phyloP scores from a whole-genome alignment of 2,329 filamentous ascomycete genomes.

The Chaetomiaceae sp. region DNA sequence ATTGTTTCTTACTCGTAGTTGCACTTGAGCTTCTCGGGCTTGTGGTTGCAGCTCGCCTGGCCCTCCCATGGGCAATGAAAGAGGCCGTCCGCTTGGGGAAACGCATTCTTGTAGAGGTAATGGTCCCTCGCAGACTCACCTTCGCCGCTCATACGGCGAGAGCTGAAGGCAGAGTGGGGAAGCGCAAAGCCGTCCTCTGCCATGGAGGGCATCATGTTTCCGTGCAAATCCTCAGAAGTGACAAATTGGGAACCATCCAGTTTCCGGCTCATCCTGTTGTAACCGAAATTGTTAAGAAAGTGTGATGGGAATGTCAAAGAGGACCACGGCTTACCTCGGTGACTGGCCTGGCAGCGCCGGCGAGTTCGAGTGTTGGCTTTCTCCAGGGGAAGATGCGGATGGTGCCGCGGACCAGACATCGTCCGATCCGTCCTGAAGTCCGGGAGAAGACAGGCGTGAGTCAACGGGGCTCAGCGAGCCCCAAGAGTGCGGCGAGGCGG shows the following conservation, averaged over 20 bases:
- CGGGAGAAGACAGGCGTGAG: constrained; percentile 49
- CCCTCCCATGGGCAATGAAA: constrained; percentile 91
- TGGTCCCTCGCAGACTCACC: constrained; percentile 61
- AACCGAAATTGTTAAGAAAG: constrained; percentile 31
- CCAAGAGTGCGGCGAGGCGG: constrained; percentile 50
- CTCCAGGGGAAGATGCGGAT: constrained; percentile 41
- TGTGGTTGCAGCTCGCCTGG: constrained; percentile 71
- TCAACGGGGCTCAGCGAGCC: constrained; percentile 50
- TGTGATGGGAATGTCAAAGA: constrained; percentile 18
- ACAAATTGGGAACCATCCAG: constrained; percentile 34
- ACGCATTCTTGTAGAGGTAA: constrained; percentile 64
- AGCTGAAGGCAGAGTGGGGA: constrained; percentile 38
- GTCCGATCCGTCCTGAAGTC: constrained; percentile 46
- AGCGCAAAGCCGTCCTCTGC: constrained; percentile 36
- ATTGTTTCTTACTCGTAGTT: constrained; percentile 84
- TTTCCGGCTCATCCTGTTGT: constrained; percentile 38
- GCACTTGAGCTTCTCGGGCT: constrained; percentile 94
- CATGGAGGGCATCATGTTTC: constrained; percentile 32
- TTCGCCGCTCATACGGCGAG: constrained; percentile 48
- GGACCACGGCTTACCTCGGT: constrained; percentile 46
- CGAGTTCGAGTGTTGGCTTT: constrained; percentile 44
- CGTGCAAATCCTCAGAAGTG: constrained; percentile 36
- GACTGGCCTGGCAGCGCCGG: constrained; percentile 48
- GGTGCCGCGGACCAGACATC: constrained; percentile 42
- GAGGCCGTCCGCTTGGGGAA: constrained; percentile 66